Evolutionary conservation across 768 basidiomycete species (phyloP), one percentile per base, ranked within the genome.

Genomic region (Calocybe cyanea): DNA sequence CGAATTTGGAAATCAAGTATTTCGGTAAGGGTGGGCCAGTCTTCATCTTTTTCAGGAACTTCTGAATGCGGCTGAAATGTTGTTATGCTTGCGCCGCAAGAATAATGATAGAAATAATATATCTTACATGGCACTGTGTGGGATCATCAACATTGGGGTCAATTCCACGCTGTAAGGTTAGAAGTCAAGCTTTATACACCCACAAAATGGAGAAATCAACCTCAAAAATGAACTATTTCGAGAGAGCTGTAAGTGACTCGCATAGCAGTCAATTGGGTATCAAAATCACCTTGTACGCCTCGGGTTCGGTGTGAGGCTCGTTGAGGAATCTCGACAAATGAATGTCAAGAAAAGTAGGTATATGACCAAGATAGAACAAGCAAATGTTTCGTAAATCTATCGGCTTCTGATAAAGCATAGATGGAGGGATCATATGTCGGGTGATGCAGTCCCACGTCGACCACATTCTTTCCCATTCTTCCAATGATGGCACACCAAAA

Each of bases 301-400:
- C 76, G 0, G 96, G 96, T 52, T 92, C 82, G 0, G 92, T 92
- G 55, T 90, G 80, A 1, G 84, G 79, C 55, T 93, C 87, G 32
- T 79, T 59, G 41, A 96, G 63, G 10, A 92, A 64, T 39, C 76
- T 73, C 2, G 89, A 88, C 38, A 95, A 65, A 58, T 95, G 87
- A 18, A 96, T 96, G 57, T 96, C 94, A 51, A 94, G 64, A 70
- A 95, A 96, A 15, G 89, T 76, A 1, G 92, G 92, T 37, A 97
- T 92, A 61, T 98, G 96, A 0, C 95, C 95, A 10, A 91, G 59
- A 64, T 97, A 97, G 68, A 99, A 99, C n/a, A 98, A 74, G 58
- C 92, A 95, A 46, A 95, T 92, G 63, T 98, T 94, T 23, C 96
- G 77, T 37, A 98, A 70, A 58, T 96, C 85, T 50, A 98, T 97